phyloP scores from a whole-genome alignment of 2,329 filamentous ascomycete genomes.

The Colletotrichum agaves region DNA sequence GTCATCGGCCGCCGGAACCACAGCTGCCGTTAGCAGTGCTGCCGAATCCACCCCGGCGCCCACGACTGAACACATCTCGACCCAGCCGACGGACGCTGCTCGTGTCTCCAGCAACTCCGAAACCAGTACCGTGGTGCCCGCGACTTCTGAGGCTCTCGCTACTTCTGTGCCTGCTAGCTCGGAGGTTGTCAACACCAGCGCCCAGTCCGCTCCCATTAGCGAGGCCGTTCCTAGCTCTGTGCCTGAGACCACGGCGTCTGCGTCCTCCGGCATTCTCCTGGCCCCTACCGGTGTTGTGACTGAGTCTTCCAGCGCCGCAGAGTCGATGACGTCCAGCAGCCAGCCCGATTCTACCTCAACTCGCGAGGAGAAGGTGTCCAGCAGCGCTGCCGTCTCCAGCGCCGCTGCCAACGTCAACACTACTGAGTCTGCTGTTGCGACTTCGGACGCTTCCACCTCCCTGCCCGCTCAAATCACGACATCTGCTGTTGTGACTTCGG shows the following conservation, averaged over 20 bases:
- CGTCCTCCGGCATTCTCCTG: slow-evolving; percentile 42
- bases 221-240: neutral
- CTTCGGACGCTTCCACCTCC: slow-evolving; percentile 20
- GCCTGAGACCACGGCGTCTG: slow-evolving; percentile 9
- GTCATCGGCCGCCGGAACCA: neutral
- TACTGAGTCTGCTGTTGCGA: slow-evolving; percentile 18
- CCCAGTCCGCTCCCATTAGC: neutral
- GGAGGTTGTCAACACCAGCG: slow-evolving; percentile 10
- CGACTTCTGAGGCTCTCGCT: neutral
- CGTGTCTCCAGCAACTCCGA: neutral
- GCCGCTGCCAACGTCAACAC: slow-evolving; percentile 29
- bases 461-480: no score
- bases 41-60: neutral
- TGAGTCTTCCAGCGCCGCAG: slow-evolving; percentile 26
- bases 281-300: slow-evolving; percentile 48
- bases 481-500: slow-evolving; percentile 8
- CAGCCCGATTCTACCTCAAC: slow-evolving; percentile 10
- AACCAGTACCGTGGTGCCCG: neutral
- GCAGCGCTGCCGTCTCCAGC: neutral
- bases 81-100: neutral
- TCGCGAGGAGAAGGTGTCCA: neutral
- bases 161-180: slow-evolving; percentile 27
- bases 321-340: neutral
- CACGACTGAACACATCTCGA: slow-evolving; percentile 12
- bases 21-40: neutral